These are phyloP conservation scores for Lagenidium giganteum DNA, from an alignment of 352 stramenopile species.

Conservation along the genomic window DNA sequence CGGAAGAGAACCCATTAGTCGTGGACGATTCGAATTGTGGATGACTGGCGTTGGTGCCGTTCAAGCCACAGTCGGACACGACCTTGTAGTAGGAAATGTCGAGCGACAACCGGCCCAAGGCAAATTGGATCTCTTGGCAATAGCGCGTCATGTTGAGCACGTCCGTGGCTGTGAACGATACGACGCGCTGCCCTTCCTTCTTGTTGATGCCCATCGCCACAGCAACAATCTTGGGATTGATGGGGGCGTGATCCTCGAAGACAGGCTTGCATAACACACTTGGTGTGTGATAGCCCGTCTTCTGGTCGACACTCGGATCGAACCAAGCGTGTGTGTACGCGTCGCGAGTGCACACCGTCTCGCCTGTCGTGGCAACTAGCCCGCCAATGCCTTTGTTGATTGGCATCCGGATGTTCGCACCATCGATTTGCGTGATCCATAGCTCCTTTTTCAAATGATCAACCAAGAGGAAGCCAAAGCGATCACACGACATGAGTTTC, in stretches of 20 bases:
- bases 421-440: constrained; percentile 58
- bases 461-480: constrained; percentile 58
- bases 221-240: constrained; percentile 57
- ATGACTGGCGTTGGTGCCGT: constrained; percentile 1
- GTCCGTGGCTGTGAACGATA: constrained; percentile 47
- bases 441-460: constrained; percentile 67
- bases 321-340: constrained; percentile 58
- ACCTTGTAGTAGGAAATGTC: constrained; percentile 75
- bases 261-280: constrained; percentile 65
- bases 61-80: constrained; percentile 39
- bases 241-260: constrained; percentile 49
- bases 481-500: constrained; percentile 51
- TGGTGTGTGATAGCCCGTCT: constrained; percentile 66
- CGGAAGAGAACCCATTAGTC: too few species aligned
- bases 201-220: constrained; percentile 89
- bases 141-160: constrained; percentile 41
- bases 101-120: constrained; percentile 47
- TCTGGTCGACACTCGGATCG: constrained; percentile 49
- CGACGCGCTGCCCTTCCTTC: constrained; percentile 21
- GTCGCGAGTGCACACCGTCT: constrained; percentile 43
- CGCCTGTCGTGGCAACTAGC: constrained; percentile 40
- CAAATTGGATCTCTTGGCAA: constrained; percentile 65
- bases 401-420: constrained; percentile 46
- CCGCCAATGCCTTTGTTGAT: constrained; percentile 62
- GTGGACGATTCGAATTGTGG: not conserved